phyloP scores from a whole-genome alignment of 2,329 filamentous ascomycete species.

The Pseudogymnoascus sp. region DNA sequence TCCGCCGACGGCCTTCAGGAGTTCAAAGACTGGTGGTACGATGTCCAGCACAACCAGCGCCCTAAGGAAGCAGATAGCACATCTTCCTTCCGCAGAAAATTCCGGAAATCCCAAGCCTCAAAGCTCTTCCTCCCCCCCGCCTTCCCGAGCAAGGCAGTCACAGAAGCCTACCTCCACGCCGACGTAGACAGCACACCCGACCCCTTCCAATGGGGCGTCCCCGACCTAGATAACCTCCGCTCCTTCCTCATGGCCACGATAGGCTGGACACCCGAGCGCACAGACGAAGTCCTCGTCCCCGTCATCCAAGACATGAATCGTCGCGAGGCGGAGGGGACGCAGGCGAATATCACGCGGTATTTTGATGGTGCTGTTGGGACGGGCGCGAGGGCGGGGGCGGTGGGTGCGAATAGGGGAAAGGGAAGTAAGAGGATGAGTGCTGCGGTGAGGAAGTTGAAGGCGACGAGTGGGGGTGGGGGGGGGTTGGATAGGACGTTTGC shows the following conservation, averaged over 20 bases:
- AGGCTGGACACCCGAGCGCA: conserved; percentile 84
- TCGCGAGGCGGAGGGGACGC: conserved; percentile 79
- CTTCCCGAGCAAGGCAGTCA: conserved; percentile 73
- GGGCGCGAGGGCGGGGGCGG: conserved; percentile 59
- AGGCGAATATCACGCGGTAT: conserved; percentile 91
- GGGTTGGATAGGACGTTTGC: conserved; percentile 20
- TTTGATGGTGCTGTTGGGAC: conserved; percentile 68
- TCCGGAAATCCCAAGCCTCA: conserved; percentile 66
- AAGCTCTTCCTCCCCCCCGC: conserved; percentile 77
- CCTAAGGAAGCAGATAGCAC: conserved; percentile 51
- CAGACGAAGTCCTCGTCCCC: conserved; percentile 89
- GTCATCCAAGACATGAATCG: conserved; percentile 94
- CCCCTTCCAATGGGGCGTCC: conserved; percentile 89
- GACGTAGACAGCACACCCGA: conserved; percentile 75
- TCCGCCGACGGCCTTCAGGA: conserved; percentile 47
- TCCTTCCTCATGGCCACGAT: conserved; percentile 84
- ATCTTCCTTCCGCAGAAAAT: conserved; percentile 71
- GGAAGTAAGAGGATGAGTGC: conserved; percentile 69
- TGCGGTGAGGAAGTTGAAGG: conserved; percentile 59
- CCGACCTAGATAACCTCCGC: conserved; percentile 77
- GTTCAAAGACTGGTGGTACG: conserved; percentile 82
- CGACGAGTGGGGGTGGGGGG: conserved; percentile 30
- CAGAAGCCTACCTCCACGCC: conserved; percentile 73
- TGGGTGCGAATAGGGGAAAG: conserved; percentile 44
- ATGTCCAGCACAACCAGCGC: conserved; percentile 61